A percentile compares a stretch with the other conserved stretches of the same genome.
These are phyloP conservation scores for Spencermartinsiella ligniputridi DNA, from an alignment of 1,139 yeast genomes.

Conservation along the genomic window DNA sequence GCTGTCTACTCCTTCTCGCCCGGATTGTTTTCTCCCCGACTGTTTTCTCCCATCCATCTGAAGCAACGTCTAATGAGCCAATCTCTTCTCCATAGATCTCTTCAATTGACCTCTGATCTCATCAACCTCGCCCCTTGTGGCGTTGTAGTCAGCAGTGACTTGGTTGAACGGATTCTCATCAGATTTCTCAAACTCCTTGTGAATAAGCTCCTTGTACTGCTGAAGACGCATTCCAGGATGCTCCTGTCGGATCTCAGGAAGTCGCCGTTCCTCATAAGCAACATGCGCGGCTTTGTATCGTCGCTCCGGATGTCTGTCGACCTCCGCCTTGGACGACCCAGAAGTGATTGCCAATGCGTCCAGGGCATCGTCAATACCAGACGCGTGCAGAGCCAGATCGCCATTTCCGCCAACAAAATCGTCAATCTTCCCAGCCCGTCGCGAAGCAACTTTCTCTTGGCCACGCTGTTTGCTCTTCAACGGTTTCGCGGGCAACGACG, in stretches of 20 bases:
- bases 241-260: constrained; percentile 72
- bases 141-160: constrained; percentile 60
- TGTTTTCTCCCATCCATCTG: too few relatives aligned
- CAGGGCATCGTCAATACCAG: constrained; percentile 73
- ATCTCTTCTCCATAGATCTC: constrained; percentile 33
- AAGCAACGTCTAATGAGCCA: constrained; percentile 16
- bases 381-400: constrained; percentile 54
- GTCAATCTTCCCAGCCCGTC: constrained; percentile 60
- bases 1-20: too few relatives aligned
- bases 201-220: constrained; percentile 68
- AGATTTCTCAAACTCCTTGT: constrained; percentile 77
- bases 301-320: constrained; percentile 86
- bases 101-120: constrained; percentile 49
- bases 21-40: too few relatives aligned
- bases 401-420: constrained; percentile 32
- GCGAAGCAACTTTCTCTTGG: constrained; percentile 63
- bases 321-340: constrained; percentile 43
- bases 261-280: constrained; percentile 66
- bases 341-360: constrained; percentile 62
- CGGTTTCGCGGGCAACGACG: constrained; percentile 56
- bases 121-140: constrained; percentile 52
- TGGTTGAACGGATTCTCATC: constrained; percentile 85
- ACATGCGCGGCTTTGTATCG: constrained; percentile 78
- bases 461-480: constrained; percentile 56
- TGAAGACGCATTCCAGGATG: constrained; percentile 77